Percentiles rank a stretch among this genome's conserved stretches.
Conservation (phyloP, 2,329 filamentous ascomycete genomes). For the Corynespora cassiicola region DNA sequence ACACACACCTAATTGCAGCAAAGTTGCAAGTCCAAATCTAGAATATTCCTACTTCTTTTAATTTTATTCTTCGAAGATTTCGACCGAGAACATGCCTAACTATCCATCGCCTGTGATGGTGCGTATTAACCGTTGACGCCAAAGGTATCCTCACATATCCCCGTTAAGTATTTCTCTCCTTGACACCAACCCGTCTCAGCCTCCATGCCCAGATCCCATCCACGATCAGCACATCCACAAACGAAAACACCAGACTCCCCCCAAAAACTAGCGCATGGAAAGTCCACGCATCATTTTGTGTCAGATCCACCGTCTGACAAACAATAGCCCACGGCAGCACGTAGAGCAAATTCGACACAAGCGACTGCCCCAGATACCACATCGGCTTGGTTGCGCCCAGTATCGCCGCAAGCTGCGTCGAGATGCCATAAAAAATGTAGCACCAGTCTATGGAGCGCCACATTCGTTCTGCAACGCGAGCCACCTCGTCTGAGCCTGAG, state of each 20-base stretch:
- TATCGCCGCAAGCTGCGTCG: constrained; percentile 69
- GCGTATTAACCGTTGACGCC: too few relatives aligned
- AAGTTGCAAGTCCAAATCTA: too few relatives aligned
- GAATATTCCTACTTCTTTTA: too few relatives aligned
- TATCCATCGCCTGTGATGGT: too few relatives aligned
- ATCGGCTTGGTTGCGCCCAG: constrained; percentile 68
- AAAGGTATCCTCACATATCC: too few relatives aligned
- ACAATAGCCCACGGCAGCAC: constrained; percentile 75
- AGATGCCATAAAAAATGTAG: constrained; percentile 72
- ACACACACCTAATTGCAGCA: too few relatives aligned
- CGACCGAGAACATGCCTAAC: too few relatives aligned
- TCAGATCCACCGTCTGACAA: constrained; percentile 48
- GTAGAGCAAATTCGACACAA: constrained; percentile 71
- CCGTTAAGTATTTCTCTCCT: too few relatives aligned
- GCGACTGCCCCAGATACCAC: constrained; percentile 73
- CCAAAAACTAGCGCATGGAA: constrained; percentile 73
- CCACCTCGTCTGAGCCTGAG: constrained; percentile 63
- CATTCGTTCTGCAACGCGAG: constrained; percentile 69
- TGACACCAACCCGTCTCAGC: constrained; percentile 46
- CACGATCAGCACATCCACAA: constrained; percentile 61
- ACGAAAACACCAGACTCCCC: constrained; percentile 71
- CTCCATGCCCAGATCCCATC: constrained; percentile 60
- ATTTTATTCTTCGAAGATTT: too few relatives aligned
- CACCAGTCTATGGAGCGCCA: constrained; percentile 65
- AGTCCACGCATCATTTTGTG: constrained; percentile 66